Conservation (phyloP, 768 basidiomycete species). For the Trametes maxima region DNA sequence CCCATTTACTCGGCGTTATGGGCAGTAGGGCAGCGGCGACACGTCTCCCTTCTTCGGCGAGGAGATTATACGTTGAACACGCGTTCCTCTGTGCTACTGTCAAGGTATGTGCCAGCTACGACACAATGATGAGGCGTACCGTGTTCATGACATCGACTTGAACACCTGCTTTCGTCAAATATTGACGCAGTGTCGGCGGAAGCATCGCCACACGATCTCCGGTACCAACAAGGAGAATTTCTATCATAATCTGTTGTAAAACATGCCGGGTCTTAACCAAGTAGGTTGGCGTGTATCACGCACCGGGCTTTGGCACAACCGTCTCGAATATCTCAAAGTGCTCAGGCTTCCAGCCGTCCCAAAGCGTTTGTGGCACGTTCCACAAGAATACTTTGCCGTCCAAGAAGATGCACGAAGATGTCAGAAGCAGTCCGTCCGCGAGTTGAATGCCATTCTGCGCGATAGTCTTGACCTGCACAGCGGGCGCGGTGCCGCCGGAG, state of each 20-base stretch:
- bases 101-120: neutral
- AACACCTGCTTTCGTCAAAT: constrained; percentile 77
- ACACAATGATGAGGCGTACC: constrained; percentile 43
- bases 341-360: constrained; percentile 72
- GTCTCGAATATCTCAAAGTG: constrained; percentile 82
- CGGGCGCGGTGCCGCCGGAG: constrained; percentile 64
- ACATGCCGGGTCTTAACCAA: neutral
- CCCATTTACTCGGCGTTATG: constrained; percentile 41
- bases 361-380: constrained; percentile 71
- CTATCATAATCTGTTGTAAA: constrained; percentile 42
- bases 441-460: constrained; percentile 66
- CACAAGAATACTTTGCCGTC: constrained; percentile 88
- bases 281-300: constrained; percentile 26
- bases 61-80: constrained; percentile 92
- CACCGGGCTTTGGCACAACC: constrained; percentile 86
- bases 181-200: constrained; percentile 64
- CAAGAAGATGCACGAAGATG: constrained; percentile 79
- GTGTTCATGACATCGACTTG: constrained; percentile 91
- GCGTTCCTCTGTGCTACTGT: constrained; percentile 69
- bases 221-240: constrained; percentile 90
- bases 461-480: constrained; percentile 73
- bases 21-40: constrained; percentile 93
- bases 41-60: constrained; percentile 90
- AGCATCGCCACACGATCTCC: constrained; percentile 71
- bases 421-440: constrained; percentile 76